Evolutionary conservation across 2,329 filamentous ascomycete species (phyloP).

Genomic region (Cladosporium oxysporum): DNA sequence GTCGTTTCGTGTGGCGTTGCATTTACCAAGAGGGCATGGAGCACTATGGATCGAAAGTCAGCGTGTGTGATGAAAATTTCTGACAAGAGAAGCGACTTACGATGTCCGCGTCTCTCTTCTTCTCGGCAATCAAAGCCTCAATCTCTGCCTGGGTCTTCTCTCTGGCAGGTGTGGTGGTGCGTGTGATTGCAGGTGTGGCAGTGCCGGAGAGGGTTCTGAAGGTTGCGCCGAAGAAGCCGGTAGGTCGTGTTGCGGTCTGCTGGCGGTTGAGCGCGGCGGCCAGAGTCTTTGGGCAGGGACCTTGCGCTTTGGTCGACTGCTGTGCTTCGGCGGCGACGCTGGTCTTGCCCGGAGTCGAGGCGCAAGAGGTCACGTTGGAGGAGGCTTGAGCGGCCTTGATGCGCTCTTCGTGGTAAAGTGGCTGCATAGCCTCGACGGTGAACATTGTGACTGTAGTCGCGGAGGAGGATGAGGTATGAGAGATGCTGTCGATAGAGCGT

Average conservation of each 20-base stretch:
- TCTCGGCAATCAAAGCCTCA: constrained; percentile 32
- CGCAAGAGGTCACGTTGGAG: constrained; percentile 41
- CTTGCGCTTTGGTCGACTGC: constrained; percentile 3
- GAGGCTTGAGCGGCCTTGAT: neutral
- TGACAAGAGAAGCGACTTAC: constrained; percentile 21
- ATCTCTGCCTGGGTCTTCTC: constrained; percentile 30
- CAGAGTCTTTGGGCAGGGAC: constrained; percentile 12
- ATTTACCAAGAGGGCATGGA: constrained; percentile 24
- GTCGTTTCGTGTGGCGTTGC: neutral
- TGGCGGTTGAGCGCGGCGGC: constrained; percentile 19
- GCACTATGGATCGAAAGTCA: constrained; percentile 21
- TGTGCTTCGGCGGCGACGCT: constrained; percentile 1
- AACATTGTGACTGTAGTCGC: constrained; percentile 13
- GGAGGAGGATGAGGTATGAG: neutral
- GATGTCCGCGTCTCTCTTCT: constrained; percentile 35
- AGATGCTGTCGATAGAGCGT: neutral
- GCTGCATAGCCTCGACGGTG: constrained; percentile 17
- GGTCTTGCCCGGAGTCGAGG: constrained; percentile 50
- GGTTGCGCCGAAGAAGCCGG: constrained; percentile 33
- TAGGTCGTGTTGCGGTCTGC: constrained; percentile 4
- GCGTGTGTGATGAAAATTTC: neutral
- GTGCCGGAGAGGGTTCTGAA: constrained; percentile 19
- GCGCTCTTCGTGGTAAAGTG: constrained; percentile 20
- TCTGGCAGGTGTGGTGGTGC: constrained; percentile 22
- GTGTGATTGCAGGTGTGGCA: constrained; percentile 25